Base-by-base conservation (phyloP, 805 yeast genomes). In the Ogataea philodendri region DNA sequence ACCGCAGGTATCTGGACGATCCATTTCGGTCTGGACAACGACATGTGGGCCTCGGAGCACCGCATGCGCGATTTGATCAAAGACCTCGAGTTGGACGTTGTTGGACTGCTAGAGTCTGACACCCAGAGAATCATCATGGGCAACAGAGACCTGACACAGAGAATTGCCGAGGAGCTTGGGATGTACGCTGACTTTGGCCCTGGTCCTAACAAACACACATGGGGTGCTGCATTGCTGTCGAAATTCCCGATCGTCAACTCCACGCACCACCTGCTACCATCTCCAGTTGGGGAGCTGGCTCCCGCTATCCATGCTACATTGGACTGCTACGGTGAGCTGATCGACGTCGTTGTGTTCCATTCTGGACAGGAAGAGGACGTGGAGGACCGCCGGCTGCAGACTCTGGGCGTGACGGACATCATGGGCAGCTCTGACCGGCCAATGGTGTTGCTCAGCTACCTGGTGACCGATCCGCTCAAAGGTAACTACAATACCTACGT, bases 1-100 rank as follows among this genome's bases (percentile, higher is more conserved):
- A 88, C 96, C 1, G 89, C 97, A 3, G 98, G 97, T 58, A 89
- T 93, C 43, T 93, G 98, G 98, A 90, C 97, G 15, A 81, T 93
- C 46, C 98, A 93, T 65, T 93, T 93, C 57, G 98, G 97, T 15
- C 71, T 93, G 32, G 98, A 93, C 59, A 93, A 93, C 60, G 96
- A 88, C 57, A 83, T 93, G 93, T 93, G 98, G 98, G 90, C 95
- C 0, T 77, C 88, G 46, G 97, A 93, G 62, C 79, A 76, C 26
- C 75, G 97, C 47, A 90, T 93, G 96, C 68, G 81, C 40, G 81
- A 83, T 46, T 72, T 90, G 32, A 77, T 93, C 41, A 68, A 65
- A 41, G 97, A 90, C 50, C 80, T 94, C 35, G 94, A 93, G 63
- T 63, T 93, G 9, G 98, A 93, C 59, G 83, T 93, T 27, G 74